These are phyloP conservation scores for Mariannaea sp. DNA, from an alignment of 2,329 filamentous ascomycete species.

Conservation along the genomic window DNA sequence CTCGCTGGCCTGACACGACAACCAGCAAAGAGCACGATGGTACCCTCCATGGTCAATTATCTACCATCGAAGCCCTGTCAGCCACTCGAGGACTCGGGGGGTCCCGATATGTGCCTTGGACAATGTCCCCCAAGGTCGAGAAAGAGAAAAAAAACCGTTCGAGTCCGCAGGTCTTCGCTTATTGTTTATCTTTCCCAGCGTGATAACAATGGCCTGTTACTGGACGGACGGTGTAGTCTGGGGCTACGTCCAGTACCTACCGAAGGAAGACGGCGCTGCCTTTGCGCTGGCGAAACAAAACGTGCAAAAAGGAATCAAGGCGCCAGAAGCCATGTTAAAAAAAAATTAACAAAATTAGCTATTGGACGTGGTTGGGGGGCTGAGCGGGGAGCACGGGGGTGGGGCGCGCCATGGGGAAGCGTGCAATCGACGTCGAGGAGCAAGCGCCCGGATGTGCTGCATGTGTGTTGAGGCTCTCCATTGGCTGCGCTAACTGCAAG, in stretches of 20 bases:
- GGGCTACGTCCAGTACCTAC: not conserved
- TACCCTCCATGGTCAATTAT: constrained; percentile 18
- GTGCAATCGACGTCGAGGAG: constrained; percentile 41
- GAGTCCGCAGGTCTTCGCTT: constrained; percentile 5
- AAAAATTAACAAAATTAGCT: too few relatives aligned
- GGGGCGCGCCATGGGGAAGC: constrained; percentile 32
- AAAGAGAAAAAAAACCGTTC: constrained; percentile 1
- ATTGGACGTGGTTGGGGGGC: constrained; percentile 44
- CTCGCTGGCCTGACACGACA: constrained; percentile 21
- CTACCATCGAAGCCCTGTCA: constrained; percentile 5
- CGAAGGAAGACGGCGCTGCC: not conserved
- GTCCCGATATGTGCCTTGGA: constrained; percentile 1
- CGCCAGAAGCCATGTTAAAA: constrained; percentile 20
- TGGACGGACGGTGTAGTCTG: not conserved
- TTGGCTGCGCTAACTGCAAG: constrained; percentile 43
- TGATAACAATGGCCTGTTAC: too few relatives aligned
- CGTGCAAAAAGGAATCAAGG: too few relatives aligned
- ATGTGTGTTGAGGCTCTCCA: constrained; percentile 40
- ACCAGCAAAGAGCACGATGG: constrained; percentile 13
- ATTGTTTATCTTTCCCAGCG: constrained; percentile 8
- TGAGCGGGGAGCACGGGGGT: constrained; percentile 34
- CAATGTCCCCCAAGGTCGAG: too few relatives aligned
- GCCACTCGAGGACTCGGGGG: too few relatives aligned
- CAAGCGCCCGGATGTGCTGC: constrained; percentile 43
- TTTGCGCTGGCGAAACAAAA: constrained; percentile 23